Base-by-base conservation (phyloP, 202 grass and related monocot species). In the Schoenoplectus triqueter region DNA sequence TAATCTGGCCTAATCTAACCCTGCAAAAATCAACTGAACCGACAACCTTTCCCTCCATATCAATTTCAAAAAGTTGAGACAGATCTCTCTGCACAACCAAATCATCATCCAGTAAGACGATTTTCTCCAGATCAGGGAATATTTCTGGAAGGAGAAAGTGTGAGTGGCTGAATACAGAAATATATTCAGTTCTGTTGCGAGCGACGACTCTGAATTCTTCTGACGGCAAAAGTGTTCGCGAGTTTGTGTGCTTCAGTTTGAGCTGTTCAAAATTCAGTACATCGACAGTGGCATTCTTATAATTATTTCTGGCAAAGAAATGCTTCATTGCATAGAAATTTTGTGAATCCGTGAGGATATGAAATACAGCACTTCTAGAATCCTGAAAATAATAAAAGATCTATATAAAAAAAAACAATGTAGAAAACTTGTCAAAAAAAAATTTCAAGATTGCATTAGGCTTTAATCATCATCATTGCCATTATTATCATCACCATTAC, bases 241-340 rank as follows among this genome's bases (percentile, higher is more conserved):
- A 82, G 78, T 66, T 52, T 7, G 55, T 55, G 79, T 81, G 59
- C 47, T 85, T 85, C 69, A 85, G 52, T 85, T 88, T 48, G 22
- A 86, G 84, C 57, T 69, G 74, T 66, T 95, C 93, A 86, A 93
- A 92, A 80, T 96, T 90, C 82, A 81, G 84, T 61, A 94, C 92
- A 80, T 85, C 81, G n/a, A 99, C 81, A 65, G 66, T 80, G 52
- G 91, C 88, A 4, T 91, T 81, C 67, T 88, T 86, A 83, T 96
- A 96, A 68, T 69, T 91, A 84, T 94, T 95, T 91, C 87, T 94
- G 22, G 84, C 69, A 81, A 99, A 96, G 88, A 90, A 99, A 85
- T 92, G 93, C 86, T 94, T 99, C 88, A 96, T 94, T 2, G 87
- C 92, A 75, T 90, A 96, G 82, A 95, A 95, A 65, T 96, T 96